phyloP scores from a whole-genome alignment of 768 basidiomycete genomes.

The Punctularia strigosozonata region DNA sequence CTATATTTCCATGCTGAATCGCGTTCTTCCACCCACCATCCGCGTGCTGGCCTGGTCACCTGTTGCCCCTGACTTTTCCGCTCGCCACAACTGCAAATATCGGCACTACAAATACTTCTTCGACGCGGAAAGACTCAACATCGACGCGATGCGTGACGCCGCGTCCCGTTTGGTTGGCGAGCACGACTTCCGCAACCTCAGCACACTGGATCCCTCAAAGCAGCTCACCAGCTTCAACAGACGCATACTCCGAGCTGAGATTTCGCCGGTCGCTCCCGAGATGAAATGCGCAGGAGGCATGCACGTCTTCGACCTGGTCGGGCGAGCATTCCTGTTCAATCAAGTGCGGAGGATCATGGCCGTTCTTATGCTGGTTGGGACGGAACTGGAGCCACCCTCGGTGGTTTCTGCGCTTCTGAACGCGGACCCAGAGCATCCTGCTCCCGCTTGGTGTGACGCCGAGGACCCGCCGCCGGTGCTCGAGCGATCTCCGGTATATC shows the following conservation, averaged over 20 bases:
- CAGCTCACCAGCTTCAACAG: conserved; percentile 77
- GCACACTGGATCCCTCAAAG: conserved; percentile 86
- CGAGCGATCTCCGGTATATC: conserved; percentile 74
- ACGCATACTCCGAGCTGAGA: conserved; percentile 52
- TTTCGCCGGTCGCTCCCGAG: conserved; percentile 29
- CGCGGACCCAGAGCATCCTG: conserved; percentile 34
- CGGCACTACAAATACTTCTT: conserved; percentile 99
- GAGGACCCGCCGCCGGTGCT: conserved; percentile 33
- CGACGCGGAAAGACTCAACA: conserved; percentile 50
- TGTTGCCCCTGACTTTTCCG: conserved; percentile 65
- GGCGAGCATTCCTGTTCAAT: conserved; percentile 87
- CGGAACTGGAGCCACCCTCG: conserved; percentile 62
- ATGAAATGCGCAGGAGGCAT: conserved; percentile 18
- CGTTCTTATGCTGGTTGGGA: conserved; percentile 77
- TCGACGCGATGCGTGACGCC: conserved; percentile 65
- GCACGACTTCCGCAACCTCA: conserved; percentile 94
- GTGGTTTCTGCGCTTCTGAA: conserved; percentile 69
- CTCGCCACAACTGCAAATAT: conserved; percentile 75
- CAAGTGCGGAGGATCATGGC: conserved; percentile 95
- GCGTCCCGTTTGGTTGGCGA: conserved; percentile 66
- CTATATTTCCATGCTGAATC: conserved; percentile 76
- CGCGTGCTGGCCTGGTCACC: conserved; percentile 93
- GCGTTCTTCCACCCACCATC: conserved; percentile 79
- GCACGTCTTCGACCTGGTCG: conserved; percentile 76
- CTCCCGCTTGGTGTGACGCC: conserved; percentile 22